A percentile compares a stretch with the other conserved stretches of the same genome.
phyloP scores from a whole-genome alignment of 139 green algal genomes.

The Pedinophyceae sp. region DNA sequence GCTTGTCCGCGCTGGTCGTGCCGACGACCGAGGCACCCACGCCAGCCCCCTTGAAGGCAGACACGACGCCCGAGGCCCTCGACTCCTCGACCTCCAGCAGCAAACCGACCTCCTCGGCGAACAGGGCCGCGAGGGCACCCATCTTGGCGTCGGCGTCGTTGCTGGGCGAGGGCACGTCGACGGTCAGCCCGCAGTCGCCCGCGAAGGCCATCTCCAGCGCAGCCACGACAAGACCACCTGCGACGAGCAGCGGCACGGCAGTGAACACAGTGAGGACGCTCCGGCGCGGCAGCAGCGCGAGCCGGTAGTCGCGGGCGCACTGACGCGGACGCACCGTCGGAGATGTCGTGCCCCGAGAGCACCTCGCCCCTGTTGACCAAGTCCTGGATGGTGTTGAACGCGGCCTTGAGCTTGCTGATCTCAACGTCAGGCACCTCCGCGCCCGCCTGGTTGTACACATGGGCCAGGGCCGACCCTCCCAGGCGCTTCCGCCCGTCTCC shows the following conservation, averaged over 20 bases:
- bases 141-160: slow-evolving; percentile 10
- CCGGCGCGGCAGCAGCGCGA: too few relatives aligned
- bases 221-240: slow-evolving; percentile 58
- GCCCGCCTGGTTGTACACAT: slow-evolving; percentile 40
- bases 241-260: too few relatives aligned
- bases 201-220: slow-evolving; percentile 94
- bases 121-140: slow-evolving; percentile 48
- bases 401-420: slow-evolving; percentile 34
- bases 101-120: slow-evolving; percentile 90
- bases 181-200: slow-evolving; percentile 50
- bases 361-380: slow-evolving; percentile 52
- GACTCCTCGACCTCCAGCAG: slow-evolving; percentile 69
- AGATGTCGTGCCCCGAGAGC: slow-evolving; percentile 84
- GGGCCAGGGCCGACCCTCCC: slow-evolving; percentile 80
- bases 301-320: too few relatives aligned
- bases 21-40: slow-evolving; percentile 54
- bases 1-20: slow-evolving; percentile 4
- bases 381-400: slow-evolving; percentile 64
- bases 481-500: slow-evolving; percentile 39
- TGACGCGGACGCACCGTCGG: too few relatives aligned
- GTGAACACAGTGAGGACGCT: too few relatives aligned
- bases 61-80: slow-evolving; percentile 34
- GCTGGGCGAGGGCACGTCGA: slow-evolving; percentile 35
- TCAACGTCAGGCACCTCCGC: slow-evolving; percentile 56
- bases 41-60: slow-evolving; percentile 43